phyloP scores from a whole-genome alignment of 2,329 filamentous ascomycete genomes.

The Pseudogymnoascus sp. region DNA sequence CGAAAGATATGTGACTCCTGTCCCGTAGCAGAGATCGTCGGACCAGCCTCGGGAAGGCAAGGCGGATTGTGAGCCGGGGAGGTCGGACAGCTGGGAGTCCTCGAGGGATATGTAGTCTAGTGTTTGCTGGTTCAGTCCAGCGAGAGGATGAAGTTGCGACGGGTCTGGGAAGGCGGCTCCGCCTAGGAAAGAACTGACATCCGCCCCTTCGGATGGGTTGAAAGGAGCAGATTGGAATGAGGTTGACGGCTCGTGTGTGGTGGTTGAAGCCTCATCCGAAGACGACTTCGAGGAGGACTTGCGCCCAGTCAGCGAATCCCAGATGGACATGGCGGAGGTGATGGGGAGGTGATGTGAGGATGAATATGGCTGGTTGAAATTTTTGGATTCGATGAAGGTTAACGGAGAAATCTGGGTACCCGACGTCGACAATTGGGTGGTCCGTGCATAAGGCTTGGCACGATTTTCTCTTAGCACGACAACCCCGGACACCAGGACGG shows the following conservation, averaged over 20 bases:
- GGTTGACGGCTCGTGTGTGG: conserved; percentile 28
- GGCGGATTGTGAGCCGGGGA: conserved; percentile 77
- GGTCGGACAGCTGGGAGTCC: conserved; percentile 77
- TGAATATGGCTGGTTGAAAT: conserved; percentile 15
- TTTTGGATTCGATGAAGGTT: conserved; percentile 11
- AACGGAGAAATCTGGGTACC: conserved; percentile 10
- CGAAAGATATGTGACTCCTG: conserved; percentile 86
- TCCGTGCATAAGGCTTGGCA: neutral
- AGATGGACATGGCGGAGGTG: conserved; percentile 29
- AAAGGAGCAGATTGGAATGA: conserved; percentile 48
- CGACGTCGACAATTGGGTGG: neutral
- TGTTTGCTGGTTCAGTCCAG: conserved; percentile 83
- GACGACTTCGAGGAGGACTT: conserved; percentile 27
- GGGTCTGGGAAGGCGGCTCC: conserved; percentile 74
- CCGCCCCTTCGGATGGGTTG: conserved; percentile 64
- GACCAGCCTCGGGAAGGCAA: conserved; percentile 95
- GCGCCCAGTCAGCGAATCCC: conserved; percentile 31
- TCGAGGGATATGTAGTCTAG: conserved; percentile 94
- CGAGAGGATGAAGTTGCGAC: conserved; percentile 81
- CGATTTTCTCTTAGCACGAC: conserved; percentile 6
- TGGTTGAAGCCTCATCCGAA: conserved; percentile 12
- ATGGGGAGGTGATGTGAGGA: conserved; percentile 11
- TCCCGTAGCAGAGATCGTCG: conserved; percentile 96
- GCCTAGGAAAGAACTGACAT: conserved; percentile 80
- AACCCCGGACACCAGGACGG: neutral